A percentile compares a stretch with the other conserved stretches of the same genome.
These are phyloP conservation scores for Cytospora chrysosperma DNA, from an alignment of 2,329 filamentous ascomycete species.

Conservation along the genomic window DNA sequence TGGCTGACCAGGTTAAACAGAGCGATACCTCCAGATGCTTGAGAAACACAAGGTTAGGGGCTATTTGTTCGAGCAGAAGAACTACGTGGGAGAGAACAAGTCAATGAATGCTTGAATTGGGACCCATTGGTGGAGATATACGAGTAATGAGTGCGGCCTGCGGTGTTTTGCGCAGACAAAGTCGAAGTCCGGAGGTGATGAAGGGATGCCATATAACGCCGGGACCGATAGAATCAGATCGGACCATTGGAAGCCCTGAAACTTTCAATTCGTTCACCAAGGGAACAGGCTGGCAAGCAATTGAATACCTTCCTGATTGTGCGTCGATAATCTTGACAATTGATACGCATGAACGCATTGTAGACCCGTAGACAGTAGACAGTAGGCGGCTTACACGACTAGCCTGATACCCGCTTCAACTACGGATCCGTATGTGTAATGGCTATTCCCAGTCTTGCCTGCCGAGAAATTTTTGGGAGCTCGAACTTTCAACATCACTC, in stretches of 20 bases:
- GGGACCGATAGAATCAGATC: neutral
- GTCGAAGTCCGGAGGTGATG: neutral
- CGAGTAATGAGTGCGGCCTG: neutral
- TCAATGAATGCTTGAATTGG: neutral
- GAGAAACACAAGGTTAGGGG: slow-evolving; percentile 76
- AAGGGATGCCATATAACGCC: neutral
- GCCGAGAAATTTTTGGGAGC: slow-evolving; percentile 25
- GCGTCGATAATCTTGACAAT: neutral
- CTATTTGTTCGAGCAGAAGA: slow-evolving; percentile 76
- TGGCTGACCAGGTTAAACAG: slow-evolving; percentile 41
- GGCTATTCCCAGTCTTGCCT: slow-evolving; percentile 10
- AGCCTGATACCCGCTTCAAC: neutral
- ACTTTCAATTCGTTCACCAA: slow-evolving; percentile 7
- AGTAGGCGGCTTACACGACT: neutral
- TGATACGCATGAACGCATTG: neutral
- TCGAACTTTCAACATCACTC: slow-evolving; percentile 17
- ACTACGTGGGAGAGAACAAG: slow-evolving; percentile 59
- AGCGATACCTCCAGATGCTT: slow-evolving; percentile 76
- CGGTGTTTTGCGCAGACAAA: neutral
- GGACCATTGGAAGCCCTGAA: neutral
- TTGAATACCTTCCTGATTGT: neutral
- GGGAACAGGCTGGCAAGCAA: neutral
- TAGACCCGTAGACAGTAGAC: neutral
- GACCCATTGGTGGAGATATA: neutral
- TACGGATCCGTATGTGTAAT: neutral